Percentiles rank a stretch among this genome's conserved stretches.
phyloP scores from a whole-genome alignment of 2,329 filamentous ascomycete species.

The Monosporascus sp. region DNA sequence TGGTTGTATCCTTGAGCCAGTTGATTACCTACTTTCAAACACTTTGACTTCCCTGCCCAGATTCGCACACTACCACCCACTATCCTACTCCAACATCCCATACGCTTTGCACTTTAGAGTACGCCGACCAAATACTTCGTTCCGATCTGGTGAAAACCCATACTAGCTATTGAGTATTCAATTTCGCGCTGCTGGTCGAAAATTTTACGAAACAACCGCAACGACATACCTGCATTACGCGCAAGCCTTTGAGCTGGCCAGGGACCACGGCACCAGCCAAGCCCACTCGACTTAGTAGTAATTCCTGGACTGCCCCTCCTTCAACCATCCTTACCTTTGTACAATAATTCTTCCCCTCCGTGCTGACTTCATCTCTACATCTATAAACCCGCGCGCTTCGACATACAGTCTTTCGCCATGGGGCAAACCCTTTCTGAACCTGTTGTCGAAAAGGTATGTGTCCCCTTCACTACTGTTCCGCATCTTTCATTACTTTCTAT shows the following conservation, averaged over 20 bases:
- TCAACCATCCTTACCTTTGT: not conserved
- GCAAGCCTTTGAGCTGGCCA: not conserved
- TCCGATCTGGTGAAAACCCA: not conserved
- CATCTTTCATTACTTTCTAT: slow-evolving; percentile 13
- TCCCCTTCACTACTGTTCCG: slow-evolving; percentile 7
- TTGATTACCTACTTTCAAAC: no score
- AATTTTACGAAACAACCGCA: not conserved
- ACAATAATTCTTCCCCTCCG: slow-evolving; percentile 12
- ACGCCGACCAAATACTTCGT: not conserved
- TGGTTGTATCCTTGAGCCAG: no score
- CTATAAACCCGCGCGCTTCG: slow-evolving; percentile 17
- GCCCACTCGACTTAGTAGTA: not conserved
- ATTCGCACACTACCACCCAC: not conserved
- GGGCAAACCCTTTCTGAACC: slow-evolving; percentile 99
- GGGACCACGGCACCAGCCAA: not conserved
- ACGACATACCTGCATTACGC: no score
- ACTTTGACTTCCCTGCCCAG: not conserved
- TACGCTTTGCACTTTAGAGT: not conserved
- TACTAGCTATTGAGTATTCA: not conserved
- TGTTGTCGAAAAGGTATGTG: slow-evolving; percentile 93
- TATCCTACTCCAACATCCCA: not conserved
- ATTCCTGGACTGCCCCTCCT: not conserved
- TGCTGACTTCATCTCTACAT: slow-evolving; percentile 17
- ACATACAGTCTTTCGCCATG: slow-evolving; percentile 54
- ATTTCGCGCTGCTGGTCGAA: not conserved